These are phyloP conservation scores for Talaromyces sp. DNA, from an alignment of 2,329 filamentous ascomycete species.

Conservation along the genomic window DNA sequence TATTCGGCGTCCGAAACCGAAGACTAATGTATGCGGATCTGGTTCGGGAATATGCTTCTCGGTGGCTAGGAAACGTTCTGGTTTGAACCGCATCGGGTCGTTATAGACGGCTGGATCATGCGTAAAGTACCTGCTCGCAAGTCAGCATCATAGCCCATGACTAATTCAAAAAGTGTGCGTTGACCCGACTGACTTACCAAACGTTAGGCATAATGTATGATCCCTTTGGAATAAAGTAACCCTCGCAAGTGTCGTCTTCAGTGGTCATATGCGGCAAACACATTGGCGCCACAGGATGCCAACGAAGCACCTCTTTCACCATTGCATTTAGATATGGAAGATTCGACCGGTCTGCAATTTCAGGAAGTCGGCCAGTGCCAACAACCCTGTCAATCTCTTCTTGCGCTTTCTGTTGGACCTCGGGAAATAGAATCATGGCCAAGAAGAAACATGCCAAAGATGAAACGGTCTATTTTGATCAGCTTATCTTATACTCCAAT, in stretches of 20 bases:
- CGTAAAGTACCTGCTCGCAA: constrained; percentile 34
- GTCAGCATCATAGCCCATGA: not conserved
- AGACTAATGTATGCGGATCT: constrained; percentile 33
- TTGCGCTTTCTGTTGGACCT: constrained; percentile 51
- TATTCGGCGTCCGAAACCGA: constrained; percentile 43
- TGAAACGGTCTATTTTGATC: constrained; percentile 38
- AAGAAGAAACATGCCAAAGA: constrained; percentile 46
- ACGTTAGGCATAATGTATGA: constrained; percentile 30
- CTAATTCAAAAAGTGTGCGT: not conserved
- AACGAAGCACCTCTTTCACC: constrained; percentile 31
- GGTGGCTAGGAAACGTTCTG: constrained; percentile 40
- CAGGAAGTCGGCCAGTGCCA: constrained; percentile 28
- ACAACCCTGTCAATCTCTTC: constrained; percentile 36
- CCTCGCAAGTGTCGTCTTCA: constrained; percentile 23
- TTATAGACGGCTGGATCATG: constrained; percentile 38
- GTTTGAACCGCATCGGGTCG: constrained; percentile 40
- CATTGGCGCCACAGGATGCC: constrained; percentile 28
- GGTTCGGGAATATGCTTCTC: constrained; percentile 33
- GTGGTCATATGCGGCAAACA: constrained; percentile 25
- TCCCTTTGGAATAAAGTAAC: constrained; percentile 29
- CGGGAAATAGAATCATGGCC: constrained; percentile 51
- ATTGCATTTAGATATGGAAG: constrained; percentile 32
- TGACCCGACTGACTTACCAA: constrained; percentile 25
- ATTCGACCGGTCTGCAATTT: constrained; percentile 33
- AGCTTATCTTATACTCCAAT: not conserved